A percentile compares a stretch with the other conserved stretches of the same genome.
phyloP scores from a whole-genome alignment of 805 yeast genomes.

The Lipomyces mesembrius region DNA sequence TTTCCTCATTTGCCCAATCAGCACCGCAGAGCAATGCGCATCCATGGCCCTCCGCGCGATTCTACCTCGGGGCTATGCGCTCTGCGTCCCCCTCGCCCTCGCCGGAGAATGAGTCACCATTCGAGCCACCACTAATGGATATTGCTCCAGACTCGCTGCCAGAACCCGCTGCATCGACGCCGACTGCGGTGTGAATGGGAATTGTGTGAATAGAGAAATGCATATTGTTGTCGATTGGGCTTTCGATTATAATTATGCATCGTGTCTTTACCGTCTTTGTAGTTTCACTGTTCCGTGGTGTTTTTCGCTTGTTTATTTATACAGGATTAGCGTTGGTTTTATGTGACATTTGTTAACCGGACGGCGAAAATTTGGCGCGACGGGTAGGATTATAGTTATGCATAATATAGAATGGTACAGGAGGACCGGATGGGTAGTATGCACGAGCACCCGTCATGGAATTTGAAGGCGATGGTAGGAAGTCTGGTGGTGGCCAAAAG shows the following conservation, averaged over 20 bases:
- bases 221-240: constrained; percentile 1
- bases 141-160: neutral
- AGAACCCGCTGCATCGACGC: neutral
- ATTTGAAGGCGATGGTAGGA: constrained; percentile 1
- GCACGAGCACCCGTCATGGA: neutral
- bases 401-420: neutral
- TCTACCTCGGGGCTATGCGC: neutral
- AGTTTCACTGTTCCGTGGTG: neutral
- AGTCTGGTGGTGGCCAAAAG: constrained; percentile 4
- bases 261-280: neutral
- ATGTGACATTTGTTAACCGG: neutral
- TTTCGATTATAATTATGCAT: neutral
- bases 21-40: neutral
- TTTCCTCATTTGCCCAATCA: neutral
- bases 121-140: constrained; percentile 14
- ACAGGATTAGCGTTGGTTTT: neutral
- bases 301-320: neutral
- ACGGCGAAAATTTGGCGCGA: constrained; percentile 8
- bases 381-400: neutral
- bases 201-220: constrained; percentile 7
- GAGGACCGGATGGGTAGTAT: neutral
- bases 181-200: constrained; percentile 16
- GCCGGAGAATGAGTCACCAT: constrained; percentile 22
- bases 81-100: constrained; percentile 12
- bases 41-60: neutral